A percentile compares a stretch with the other conserved stretches of the same genome.
phyloP scores from a whole-genome alignment of 2,329 filamentous ascomycete species.

The Colletotrichum coccodes region DNA sequence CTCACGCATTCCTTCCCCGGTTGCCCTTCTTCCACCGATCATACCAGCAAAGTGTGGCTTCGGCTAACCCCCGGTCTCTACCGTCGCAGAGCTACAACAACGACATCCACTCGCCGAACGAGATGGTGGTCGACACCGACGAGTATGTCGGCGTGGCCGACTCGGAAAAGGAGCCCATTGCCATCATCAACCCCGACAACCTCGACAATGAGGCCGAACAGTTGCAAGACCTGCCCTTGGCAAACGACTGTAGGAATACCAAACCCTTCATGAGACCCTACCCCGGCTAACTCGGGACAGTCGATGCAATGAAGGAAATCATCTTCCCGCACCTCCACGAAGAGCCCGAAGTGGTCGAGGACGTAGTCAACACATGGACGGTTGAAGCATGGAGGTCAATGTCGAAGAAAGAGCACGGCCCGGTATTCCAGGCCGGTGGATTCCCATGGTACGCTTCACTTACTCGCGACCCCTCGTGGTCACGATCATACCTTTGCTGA shows the following conservation, averaged over 20 bases:
- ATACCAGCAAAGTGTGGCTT: neutral
- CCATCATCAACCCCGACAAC: conserved; percentile 65
- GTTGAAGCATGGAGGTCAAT: conserved; percentile 85
- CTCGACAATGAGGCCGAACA: conserved; percentile 59
- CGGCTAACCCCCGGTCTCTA: conserved; percentile 15
- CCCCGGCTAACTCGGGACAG: conserved; percentile 55
- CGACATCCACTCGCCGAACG: conserved; percentile 63
- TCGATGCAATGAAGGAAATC: conserved; percentile 85
- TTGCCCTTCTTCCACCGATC: neutral
- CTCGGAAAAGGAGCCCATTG: conserved; percentile 61
- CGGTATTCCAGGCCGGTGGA: conserved; percentile 85
- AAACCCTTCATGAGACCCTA: neutral
- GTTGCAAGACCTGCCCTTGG: conserved; percentile 58
- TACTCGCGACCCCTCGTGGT: neutral
- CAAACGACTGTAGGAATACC: conserved; percentile 61
- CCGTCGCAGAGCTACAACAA: conserved; percentile 57
- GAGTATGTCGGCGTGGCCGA: conserved; percentile 63
- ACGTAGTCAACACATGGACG: conserved; percentile 84
- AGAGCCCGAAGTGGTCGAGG: conserved; percentile 83
- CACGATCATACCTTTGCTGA: conserved; percentile 30
- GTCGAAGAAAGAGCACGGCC: conserved; percentile 85
- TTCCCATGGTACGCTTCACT: conserved; percentile 79
- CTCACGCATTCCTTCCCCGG: neutral
- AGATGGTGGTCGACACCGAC: conserved; percentile 66
- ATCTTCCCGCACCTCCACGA: conserved; percentile 78